A percentile compares a stretch with the other conserved stretches of the same genome.
These are phyloP conservation scores for Miamiensis avidus DNA, from an alignment of 169 alveolate species.

Conservation along the genomic window DNA sequence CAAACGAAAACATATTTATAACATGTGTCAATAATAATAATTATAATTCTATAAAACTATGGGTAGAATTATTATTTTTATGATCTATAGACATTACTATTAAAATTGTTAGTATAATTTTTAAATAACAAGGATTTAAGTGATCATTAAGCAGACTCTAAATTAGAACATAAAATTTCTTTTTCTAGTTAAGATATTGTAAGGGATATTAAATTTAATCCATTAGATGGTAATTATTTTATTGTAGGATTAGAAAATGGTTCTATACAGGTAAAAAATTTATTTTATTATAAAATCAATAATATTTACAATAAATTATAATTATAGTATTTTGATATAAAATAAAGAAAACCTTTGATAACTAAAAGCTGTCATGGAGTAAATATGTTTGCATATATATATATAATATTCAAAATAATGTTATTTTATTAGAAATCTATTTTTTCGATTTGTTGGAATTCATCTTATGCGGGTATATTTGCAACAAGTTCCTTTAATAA, in stretches of 20 bases:
- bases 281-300: too few species aligned
- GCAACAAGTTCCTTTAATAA: not conserved
- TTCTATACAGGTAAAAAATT: not conserved
- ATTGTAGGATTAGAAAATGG: not conserved
- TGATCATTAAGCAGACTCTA: not conserved
- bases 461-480: not conserved
- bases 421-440: not conserved
- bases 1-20: not conserved
- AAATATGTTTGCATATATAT: too few species aligned
- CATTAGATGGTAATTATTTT: not conserved
- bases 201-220: not conserved
- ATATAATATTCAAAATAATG: too few species aligned
- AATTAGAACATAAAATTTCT: not conserved
- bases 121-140: not conserved
- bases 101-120: not conserved
- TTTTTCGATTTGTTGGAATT: not conserved
- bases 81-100: too few species aligned
- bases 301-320: too few species aligned
- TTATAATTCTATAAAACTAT: not conserved
- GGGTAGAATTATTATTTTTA: not conserved
- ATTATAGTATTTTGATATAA: not conserved
- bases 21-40: not conserved
- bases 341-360: not conserved
- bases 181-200: not conserved
- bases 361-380: not conserved